phyloP scores from a whole-genome alignment of 2,329 filamentous ascomycete species.

The Colletotrichum sp. region DNA sequence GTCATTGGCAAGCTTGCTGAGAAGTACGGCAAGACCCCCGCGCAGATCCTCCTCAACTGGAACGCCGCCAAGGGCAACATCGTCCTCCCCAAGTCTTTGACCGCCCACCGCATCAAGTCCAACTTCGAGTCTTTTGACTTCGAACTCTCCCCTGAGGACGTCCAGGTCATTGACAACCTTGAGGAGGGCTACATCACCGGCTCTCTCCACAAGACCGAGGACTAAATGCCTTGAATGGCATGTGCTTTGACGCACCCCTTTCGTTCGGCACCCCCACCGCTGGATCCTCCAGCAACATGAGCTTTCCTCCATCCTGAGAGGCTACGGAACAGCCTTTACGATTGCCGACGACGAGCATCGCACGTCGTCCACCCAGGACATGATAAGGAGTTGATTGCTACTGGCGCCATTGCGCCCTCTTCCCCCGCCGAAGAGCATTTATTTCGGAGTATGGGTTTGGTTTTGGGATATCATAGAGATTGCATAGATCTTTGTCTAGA shows the following conservation, averaged over 20 bases:
- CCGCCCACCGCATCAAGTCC: conserved; percentile 60
- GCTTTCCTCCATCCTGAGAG: conserved; percentile 21
- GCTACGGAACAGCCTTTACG: conserved; percentile 5
- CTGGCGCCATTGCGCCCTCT: neutral
- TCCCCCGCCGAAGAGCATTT: conserved; percentile 6
- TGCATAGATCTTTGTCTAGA: neutral
- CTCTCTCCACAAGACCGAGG: conserved; percentile 43
- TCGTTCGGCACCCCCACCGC: neutral
- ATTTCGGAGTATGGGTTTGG: conserved; percentile 1
- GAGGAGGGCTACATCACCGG: conserved; percentile 30
- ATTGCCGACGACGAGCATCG: conserved; percentile 1
- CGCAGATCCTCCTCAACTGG: conserved; percentile 66
- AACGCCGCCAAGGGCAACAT: conserved; percentile 61
- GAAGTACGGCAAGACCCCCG: conserved; percentile 59
- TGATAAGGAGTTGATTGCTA: conserved; percentile 15
- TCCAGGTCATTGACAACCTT: conserved; percentile 35
- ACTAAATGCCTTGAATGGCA: conserved; percentile 28
- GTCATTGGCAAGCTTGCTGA: conserved; percentile 58
- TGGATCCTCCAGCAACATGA: neutral
- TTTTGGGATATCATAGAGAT: neutral
- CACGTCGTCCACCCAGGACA: conserved; percentile 21
- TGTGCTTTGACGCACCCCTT: neutral
- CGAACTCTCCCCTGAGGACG: conserved; percentile 59
- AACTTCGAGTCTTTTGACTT: conserved; percentile 72
- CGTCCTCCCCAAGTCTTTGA: conserved; percentile 69